A percentile compares a stretch with the other conserved stretches of the same genome.
These are phyloP conservation scores for Cymbopogon citratus DNA, from an alignment of 176 grass and related monocot species.

Conservation along the genomic window DNA sequence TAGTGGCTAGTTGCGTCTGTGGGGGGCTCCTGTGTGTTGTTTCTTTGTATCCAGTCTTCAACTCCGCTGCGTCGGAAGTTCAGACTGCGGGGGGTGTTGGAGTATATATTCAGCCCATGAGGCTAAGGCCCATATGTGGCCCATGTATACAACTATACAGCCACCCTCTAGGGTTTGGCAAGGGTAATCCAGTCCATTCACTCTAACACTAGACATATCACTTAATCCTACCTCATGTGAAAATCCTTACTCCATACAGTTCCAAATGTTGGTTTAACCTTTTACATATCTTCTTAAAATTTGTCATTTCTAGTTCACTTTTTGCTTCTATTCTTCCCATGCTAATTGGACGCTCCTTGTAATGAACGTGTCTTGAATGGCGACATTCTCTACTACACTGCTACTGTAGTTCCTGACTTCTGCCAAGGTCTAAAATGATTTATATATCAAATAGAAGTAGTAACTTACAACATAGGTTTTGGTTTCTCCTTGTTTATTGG, in stretches of 20 bases:
- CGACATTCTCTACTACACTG: neutral
- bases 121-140: no score
- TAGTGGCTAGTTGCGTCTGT: no score
- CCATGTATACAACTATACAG: no score
- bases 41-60: no score
- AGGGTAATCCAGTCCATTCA: no score
- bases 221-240: neutral
- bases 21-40: no score
- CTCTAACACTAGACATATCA: neutral
- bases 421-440: neutral
- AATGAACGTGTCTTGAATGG: neutral
- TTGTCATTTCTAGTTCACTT: neutral
- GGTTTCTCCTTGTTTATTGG: constrained; percentile 5
- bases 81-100: no score
- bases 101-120: no score
- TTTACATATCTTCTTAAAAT: neutral
- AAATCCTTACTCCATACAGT: neutral
- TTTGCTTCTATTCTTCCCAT: neutral
- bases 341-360: neutral
- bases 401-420: neutral
- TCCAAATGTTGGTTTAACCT: neutral
- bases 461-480: constrained; percentile 14
- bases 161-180: no score
- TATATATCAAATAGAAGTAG: neutral
- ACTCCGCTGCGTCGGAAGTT: no score